Evolutionary conservation across 257 asterid species (phyloP).

Genomic region (Penstemon newberryi): DNA sequence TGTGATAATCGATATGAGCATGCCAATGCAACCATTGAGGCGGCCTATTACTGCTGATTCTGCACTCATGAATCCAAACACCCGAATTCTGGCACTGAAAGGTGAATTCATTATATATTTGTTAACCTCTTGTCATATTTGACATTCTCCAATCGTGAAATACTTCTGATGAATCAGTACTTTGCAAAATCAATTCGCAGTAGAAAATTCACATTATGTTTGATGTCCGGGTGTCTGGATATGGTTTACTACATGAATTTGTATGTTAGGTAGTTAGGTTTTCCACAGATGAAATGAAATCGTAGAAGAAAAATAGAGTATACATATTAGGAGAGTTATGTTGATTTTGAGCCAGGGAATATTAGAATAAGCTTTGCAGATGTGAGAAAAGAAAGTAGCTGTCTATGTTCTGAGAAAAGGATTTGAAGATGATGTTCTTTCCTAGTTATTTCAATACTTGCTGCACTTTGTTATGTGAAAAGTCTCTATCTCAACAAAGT

Average conservation of each 20-base stretch:
- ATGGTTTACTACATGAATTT: neutral
- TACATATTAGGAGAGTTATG: neutral
- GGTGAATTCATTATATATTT: constrained; percentile 39
- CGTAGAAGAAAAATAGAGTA: neutral
- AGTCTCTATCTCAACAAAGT: neutral
- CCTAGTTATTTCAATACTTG: constrained; percentile 11
- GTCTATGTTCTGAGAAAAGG: neutral
- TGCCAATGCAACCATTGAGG: constrained; percentile 70
- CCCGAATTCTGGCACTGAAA: constrained; percentile 69
- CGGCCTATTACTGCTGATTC: constrained; percentile 74
- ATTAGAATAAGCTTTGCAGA: constrained; percentile 3
- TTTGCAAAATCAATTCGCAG: constrained; percentile 11
- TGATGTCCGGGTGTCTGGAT: neutral
- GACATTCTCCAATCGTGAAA: neutral
- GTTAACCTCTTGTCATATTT: constrained; percentile 2
- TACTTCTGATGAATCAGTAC: constrained; percentile 13
- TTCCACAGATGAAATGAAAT: neutral
- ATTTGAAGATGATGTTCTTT: neutral
- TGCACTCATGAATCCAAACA: constrained; percentile 66
- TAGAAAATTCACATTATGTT: neutral
- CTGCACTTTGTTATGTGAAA: neutral
- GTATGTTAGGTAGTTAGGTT: neutral
- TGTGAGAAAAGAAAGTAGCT: constrained; percentile 9
- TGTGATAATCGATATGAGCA: constrained; percentile 62
- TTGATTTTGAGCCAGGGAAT: neutral